Percentiles rank a stretch among this genome's conserved stretches.
Conservation (phyloP, 2,329 filamentous ascomycete species). For the Dothistroma pini region DNA sequence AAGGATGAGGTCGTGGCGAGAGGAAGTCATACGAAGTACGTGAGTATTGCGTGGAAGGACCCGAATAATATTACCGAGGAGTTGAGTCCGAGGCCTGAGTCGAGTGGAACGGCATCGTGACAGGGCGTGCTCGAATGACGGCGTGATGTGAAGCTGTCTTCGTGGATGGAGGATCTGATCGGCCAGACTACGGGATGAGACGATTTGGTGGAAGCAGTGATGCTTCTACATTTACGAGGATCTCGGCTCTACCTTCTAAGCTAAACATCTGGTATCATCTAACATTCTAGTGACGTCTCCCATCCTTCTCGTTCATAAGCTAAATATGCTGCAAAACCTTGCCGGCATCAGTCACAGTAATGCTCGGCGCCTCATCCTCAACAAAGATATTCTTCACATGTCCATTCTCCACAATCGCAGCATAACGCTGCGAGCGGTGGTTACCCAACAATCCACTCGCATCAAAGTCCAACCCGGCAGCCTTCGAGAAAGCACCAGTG, state of each 20-base stretch:
- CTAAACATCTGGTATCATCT: background rate
- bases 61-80: constrained; percentile 59
- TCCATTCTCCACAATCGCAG: constrained; percentile 25
- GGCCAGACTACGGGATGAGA: background rate
- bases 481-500: constrained; percentile 24
- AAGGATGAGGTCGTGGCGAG: constrained; percentile 59
- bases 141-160: too few species aligned
- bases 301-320: background rate
- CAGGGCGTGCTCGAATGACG: too few species aligned
- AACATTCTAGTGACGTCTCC: background rate
- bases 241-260: background rate
- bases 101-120: background rate
- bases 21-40: constrained; percentile 64
- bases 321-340: constrained; percentile 24
- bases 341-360: constrained; percentile 25
- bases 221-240: background rate
- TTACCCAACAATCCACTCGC: constrained; percentile 26
- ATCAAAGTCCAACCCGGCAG: constrained; percentile 26
- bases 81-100: constrained; percentile 40
- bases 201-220: background rate
- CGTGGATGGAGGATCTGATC: background rate
- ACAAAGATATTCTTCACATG: constrained; percentile 25
- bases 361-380: constrained; percentile 26
- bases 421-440: constrained; percentile 26
- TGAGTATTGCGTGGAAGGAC: constrained; percentile 57